Percentiles rank a stretch among this genome's conserved stretches.
Conservation (phyloP, 2,329 filamentous ascomycete genomes). For the Penicillium brasilianum region DNA sequence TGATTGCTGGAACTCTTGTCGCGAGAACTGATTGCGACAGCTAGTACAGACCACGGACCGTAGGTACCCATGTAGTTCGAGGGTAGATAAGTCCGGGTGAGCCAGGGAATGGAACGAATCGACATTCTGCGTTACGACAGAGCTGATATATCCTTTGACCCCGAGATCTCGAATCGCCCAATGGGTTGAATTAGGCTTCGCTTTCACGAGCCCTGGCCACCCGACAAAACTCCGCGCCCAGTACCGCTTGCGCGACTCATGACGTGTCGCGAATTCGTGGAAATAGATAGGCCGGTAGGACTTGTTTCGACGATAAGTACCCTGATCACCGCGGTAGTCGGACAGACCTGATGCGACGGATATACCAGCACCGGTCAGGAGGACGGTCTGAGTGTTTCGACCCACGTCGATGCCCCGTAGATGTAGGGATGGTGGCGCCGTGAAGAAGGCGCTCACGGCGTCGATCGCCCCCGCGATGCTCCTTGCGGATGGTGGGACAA, state of each 20-base stretch:
- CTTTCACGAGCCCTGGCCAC: conserved; percentile 80
- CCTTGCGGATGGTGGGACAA: conserved; percentile 74
- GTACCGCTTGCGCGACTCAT: conserved; percentile 88
- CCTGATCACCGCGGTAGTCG: conserved; percentile 87
- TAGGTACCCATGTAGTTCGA: conserved; percentile 92
- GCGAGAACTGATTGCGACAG: conserved; percentile 73
- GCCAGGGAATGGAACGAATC: conserved; percentile 87
- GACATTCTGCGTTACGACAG: conserved; percentile 93
- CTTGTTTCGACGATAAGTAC: conserved; percentile 92
- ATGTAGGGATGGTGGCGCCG: conserved; percentile 59
- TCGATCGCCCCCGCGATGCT: conserved; percentile 74
- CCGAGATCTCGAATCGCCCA: conserved; percentile 75
- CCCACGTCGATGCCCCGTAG: conserved; percentile 52
- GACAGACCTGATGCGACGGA: conserved; percentile 91
- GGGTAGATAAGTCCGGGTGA: conserved; percentile 73
- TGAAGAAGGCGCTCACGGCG: conserved; percentile 78
- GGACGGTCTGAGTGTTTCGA: conserved; percentile 62
- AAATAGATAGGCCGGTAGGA: conserved; percentile 91
- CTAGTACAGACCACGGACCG: conserved; percentile 79
- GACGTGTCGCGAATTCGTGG: conserved; percentile 80
- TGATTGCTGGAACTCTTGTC: conserved; percentile 75
- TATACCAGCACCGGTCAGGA: conserved; percentile 84
- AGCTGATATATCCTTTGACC: conserved; percentile 71
- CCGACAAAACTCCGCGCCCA: conserved; percentile 95
- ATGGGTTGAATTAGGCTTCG: conserved; percentile 80